Base-by-base conservation (phyloP, 2,329 filamentous ascomycete species). In the Colletotrichum lini region DNA sequence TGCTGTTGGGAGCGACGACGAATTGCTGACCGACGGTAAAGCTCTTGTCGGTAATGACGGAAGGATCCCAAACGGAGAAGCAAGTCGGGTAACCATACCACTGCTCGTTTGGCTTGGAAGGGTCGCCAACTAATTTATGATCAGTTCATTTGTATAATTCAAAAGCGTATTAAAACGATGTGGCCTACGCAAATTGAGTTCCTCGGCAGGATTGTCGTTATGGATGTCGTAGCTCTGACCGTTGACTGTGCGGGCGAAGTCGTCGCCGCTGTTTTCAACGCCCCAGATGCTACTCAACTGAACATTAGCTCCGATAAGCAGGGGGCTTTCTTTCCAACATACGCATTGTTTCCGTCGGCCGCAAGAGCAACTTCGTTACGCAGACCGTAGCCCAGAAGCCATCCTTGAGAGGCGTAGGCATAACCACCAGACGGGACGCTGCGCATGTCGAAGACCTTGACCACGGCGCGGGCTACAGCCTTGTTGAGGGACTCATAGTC, bases 281-380 rank as follows among this genome's bases (percentile, higher is more conserved):
- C 91, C 81, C 92, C 90, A 84, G 12, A 82, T 78, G 12, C 80
- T 78, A 23, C 3, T 12, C 30, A 13, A 0, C 7, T 42, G 12
- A 30, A 3, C 8, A 23, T 70, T 7, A 60, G 62, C 35, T 18
- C 23, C 12, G 10, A 35, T 4, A 15, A 30, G 4, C 18, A 53
- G 4, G 12, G 21, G 6, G 13, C 0, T 1, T 1, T 1, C 8
- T 58, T 15, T 16, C 2, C 1, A 9, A 67, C 75, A 47, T 67
- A 76, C 75, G 72, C 73, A 52, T 75, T 78, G 53, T 77, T 79
- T 9, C 80, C 80, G 70, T 90, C 84, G 60, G 88, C 86, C 7
- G 82, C 86, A 45, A 92, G 82, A 13, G 90, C 90, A 23, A 92
- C 89, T 38, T 90, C 89, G 78, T 92, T 92, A 10, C 90, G 84